Conservation (phyloP, 352 stramenopile species). For the Phytophthora brassicae region DNA sequence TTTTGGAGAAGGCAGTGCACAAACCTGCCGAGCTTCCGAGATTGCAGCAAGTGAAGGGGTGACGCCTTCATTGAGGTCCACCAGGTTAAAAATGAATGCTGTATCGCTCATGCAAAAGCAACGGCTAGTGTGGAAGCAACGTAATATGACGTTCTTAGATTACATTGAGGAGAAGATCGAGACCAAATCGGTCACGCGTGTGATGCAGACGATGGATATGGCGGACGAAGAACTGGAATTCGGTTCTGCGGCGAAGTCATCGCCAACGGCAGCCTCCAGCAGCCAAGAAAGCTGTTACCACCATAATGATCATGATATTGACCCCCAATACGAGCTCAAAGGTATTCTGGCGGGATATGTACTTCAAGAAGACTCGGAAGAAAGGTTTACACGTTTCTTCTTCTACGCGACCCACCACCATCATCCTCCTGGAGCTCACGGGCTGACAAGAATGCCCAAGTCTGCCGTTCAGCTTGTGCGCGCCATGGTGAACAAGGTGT, state of each 20-base stretch:
- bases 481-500: constrained; percentile 46
- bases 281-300: constrained; percentile 20
- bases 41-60: constrained; percentile 9
- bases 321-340: constrained; percentile 30
- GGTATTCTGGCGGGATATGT: constrained; percentile 60
- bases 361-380: constrained; percentile 54
- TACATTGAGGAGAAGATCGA: constrained; percentile 58
- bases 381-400: constrained; percentile 65
- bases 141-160: constrained; percentile 61
- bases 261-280: constrained; percentile 23
- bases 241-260: constrained; percentile 23
- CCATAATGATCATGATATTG: constrained; percentile 18
- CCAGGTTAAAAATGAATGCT: constrained; percentile 52
- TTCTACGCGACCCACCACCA: constrained; percentile 52
- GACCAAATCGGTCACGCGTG: constrained; percentile 55
- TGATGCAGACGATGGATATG: constrained; percentile 61
- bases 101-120: constrained; percentile 59
- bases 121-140: constrained; percentile 45
- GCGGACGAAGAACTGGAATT: constrained; percentile 36
- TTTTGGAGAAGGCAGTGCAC: constrained; percentile 2
- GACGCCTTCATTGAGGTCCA: constrained; percentile 19
- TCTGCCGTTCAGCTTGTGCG: constrained; percentile 50
- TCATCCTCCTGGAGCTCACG: constrained; percentile 2
- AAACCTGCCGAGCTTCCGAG: constrained; percentile 22
- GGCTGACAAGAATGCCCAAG: constrained; percentile 26